A percentile compares a stretch with the other conserved stretches of the same genome.
These are phyloP conservation scores for Sphaerulina musiva DNA, from an alignment of 2,329 filamentous ascomycete genomes.

Conservation along the genomic window DNA sequence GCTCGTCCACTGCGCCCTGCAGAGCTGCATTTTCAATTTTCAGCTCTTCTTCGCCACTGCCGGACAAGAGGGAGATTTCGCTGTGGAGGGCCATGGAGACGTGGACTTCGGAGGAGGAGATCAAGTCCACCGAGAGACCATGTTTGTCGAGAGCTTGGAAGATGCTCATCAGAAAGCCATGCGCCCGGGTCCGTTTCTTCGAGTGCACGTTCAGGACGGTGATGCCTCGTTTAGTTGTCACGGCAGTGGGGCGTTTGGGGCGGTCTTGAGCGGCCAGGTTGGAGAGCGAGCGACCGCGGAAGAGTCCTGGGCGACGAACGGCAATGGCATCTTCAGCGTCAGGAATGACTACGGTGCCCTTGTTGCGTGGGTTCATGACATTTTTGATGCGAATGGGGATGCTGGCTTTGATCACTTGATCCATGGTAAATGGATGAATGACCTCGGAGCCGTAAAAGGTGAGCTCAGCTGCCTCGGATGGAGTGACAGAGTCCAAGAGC, in stretches of 20 bases:
- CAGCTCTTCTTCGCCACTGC: constrained; percentile 42
- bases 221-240: constrained; percentile 96
- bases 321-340: constrained; percentile 55
- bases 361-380: constrained; percentile 75
- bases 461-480: constrained; percentile 88
- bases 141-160: constrained; percentile 85
- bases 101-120: constrained; percentile 93
- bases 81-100: constrained; percentile 95
- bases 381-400: constrained; percentile 89
- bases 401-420: constrained; percentile 71
- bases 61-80: constrained; percentile 52
- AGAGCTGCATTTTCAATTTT: constrained; percentile 44
- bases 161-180: constrained; percentile 90
- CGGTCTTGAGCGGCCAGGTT: constrained; percentile 38
- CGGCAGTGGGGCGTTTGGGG: constrained; percentile 53
- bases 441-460: constrained; percentile 75
- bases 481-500: constrained; percentile 81
- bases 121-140: constrained; percentile 86
- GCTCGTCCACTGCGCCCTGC: constrained; percentile 55
- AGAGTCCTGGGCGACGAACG: constrained; percentile 47
- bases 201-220: constrained; percentile 96
- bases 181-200: constrained; percentile 91
- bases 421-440: constrained; percentile 98
- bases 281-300: constrained; percentile 41
- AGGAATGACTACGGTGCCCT: constrained; percentile 76